Base-by-base conservation (phyloP, 768 basidiomycete genomes). In the Termitomyces sp. region DNA sequence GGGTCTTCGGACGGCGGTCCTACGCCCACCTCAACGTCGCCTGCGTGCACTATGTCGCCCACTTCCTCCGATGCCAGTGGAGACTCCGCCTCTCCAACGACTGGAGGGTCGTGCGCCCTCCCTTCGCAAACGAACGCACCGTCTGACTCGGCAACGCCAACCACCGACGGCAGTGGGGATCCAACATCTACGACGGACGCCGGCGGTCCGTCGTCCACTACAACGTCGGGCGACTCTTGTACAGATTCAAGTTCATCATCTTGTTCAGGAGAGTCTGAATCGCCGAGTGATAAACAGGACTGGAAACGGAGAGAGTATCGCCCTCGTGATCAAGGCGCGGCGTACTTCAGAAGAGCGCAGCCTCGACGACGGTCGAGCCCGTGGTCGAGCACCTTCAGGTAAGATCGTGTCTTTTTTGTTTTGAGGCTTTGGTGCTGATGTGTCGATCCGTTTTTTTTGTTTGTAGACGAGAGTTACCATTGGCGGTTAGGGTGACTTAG, bases 341-440 rank as follows among this genome's bases (percentile, higher is more conserved):
- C 53, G 5, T 57, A 56, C 52, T 62, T 36, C 45, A 22, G 54
- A 28, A 56, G 61, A 59, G 53, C 53, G 28, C 47, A 28, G 26
- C 16, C 46, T 16, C 54, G 13, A 44, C 49, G 43, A 45, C 38
- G 40, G 28, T 35, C 45, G 28, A 38, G 18, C 36, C 22, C 56
- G 9, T 45, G 57, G 57, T 38, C 36, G 22, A 12, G 24, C 14
- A 55, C 28, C 13, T 56, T 62, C n/a, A 53, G 35, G 61, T 62
- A 36, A 44, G 50, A 43, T 42, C 22, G 8, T 13, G 6, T n/a
- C n/a, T n/a, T n/a, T n/a, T n/a, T n/a, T n/a, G n/a, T n/a, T n/a
- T n/a, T 3, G 14, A 4, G 26, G 24, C 16, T 8, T 22, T 3
- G 38, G 51, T 36, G 51, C 16, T 57, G 52, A 60, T 14, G 5